Evolutionary conservation across 495 filamentous ascomycete species (phyloP), one percentile per base, ranked within the genome.

Genomic region (Lasiosphaeria hispida): DNA sequence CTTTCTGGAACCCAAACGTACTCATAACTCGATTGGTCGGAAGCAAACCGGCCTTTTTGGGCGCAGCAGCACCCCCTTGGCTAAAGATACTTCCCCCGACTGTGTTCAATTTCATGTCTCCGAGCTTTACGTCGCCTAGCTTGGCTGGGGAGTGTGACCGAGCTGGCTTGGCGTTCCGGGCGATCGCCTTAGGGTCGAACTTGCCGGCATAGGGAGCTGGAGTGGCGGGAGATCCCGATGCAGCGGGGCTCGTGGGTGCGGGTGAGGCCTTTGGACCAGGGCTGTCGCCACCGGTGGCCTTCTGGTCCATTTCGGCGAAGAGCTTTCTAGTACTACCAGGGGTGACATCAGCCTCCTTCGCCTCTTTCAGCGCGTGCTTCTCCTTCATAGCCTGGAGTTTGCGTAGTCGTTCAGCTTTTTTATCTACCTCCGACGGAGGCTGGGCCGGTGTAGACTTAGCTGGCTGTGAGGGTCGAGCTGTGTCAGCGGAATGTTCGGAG

Each of bases 321-420:
- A 91, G 84, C 64, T 80, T 86, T 50, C 84, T 75, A 44, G 86
- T 81, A 43, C 82, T 85, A 45, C 83, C 83, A 42, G 80, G 72
- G 7, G 78, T 80, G n/a, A 84, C 75, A 62, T 86, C 86, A 54
- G 86, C 86, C 68, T 90, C 85, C 63, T 90, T 91, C 47, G 81
- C 81, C 65, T 88, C 88, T 61, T 88, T 87, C 64, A 91, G 84
- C 38, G 89, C 90, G 14, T 90, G 87, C 63, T 95, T 94, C 69
- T 88, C 85, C 71, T 95, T 96, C 91, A 92, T 96, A 60, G 90
- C 90, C 70, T 92, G 89, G 35, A 96, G 69, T 59, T 91, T 93
- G 33, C 91, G 90, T 36, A 92, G 78, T 49, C 89, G 77, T 68
- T 95, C 90, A 44, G 85, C 88, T 66, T 91, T 89, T 67, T 94